These are phyloP conservation scores for Microbotryum silenes-acaulis DNA, from an alignment of 1,284 basidiomycete species.

Conservation along the genomic window DNA sequence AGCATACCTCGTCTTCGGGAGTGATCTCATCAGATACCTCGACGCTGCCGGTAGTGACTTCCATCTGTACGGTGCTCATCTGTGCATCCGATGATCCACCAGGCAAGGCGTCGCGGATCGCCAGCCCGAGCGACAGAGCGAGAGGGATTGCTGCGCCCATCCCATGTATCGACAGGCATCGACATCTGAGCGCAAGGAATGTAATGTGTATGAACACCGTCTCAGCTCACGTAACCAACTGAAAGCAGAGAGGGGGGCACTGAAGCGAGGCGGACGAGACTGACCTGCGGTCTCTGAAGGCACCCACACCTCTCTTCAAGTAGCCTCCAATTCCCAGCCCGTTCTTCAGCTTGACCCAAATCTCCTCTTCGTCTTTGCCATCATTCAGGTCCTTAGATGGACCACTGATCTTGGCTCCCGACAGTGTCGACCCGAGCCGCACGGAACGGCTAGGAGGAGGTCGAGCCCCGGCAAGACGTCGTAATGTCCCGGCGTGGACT, in stretches of 20 bases:
- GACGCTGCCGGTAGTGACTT: conserved; percentile 28
- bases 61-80: conserved; percentile 5
- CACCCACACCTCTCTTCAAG: conserved; percentile 29
- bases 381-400: conserved; percentile 22
- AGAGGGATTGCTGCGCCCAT: conserved; percentile 35
- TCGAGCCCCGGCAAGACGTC: conserved; percentile 16
- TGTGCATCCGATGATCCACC: conserved; percentile 15
- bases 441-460: neutral
- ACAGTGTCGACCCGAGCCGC: conserved; percentile 8
- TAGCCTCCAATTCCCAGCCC: conserved; percentile 30
- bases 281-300: conserved; percentile 32
- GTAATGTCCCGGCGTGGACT: conserved; percentile 11
- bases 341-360: conserved; percentile 29
- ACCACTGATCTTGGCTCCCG: conserved; percentile 20
- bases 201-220: neutral
- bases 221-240: neutral
- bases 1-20: conserved; percentile 30
- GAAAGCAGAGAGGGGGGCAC: neutral
- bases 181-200: conserved; percentile 7
- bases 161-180: conserved; percentile 24
- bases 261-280: neutral
- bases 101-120: conserved; percentile 33
- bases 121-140: conserved; percentile 31
- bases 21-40: conserved; percentile 34
- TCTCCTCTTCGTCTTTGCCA: conserved; percentile 15